Evolutionary conservation across 305 asterid genomes (phyloP).

Genomic region (Fraxinus dipetala): DNA sequence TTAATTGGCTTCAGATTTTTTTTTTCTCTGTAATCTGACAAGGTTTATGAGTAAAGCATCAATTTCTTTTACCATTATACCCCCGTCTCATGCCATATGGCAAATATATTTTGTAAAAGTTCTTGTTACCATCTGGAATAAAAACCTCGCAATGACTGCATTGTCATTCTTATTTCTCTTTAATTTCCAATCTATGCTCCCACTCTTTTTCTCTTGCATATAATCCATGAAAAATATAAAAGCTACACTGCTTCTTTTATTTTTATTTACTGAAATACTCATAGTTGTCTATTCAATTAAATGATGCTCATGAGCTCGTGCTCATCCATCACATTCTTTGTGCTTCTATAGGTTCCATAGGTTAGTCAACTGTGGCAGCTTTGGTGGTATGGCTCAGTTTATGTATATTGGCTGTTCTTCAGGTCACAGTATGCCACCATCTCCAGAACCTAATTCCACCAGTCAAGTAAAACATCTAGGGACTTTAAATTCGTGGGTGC

Average conservation of each 20-base stretch:
- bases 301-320: constrained; percentile 12
- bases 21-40: too few relatives aligned
- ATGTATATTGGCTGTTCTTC: constrained; percentile 28
- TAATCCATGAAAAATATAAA: background rate
- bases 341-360: constrained; percentile 74
- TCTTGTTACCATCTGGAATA: constrained; percentile 3
- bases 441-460: constrained; percentile 38
- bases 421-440: constrained; percentile 30
- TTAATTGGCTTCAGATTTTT: too few relatives aligned
- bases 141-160: background rate
- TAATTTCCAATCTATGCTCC: background rate
- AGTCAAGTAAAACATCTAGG: constrained; percentile 28
- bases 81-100: too few relatives aligned
- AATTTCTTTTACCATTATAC: too few relatives aligned
- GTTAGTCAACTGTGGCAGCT: constrained; percentile 47
- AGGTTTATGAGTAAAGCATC: too few relatives aligned
- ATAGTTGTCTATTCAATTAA: background rate
- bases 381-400: constrained; percentile 36
- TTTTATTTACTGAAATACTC: constrained; percentile 12
- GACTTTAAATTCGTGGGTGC: constrained; percentile 71
- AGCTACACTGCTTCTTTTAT: background rate
- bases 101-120: background rate
- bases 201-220: background rate
- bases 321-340: constrained; percentile 13
- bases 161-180: background rate